These are phyloP conservation scores for Xylariomycetidae sp. DNA, from an alignment of 2,329 filamentous ascomycete genomes.

Conservation along the genomic window DNA sequence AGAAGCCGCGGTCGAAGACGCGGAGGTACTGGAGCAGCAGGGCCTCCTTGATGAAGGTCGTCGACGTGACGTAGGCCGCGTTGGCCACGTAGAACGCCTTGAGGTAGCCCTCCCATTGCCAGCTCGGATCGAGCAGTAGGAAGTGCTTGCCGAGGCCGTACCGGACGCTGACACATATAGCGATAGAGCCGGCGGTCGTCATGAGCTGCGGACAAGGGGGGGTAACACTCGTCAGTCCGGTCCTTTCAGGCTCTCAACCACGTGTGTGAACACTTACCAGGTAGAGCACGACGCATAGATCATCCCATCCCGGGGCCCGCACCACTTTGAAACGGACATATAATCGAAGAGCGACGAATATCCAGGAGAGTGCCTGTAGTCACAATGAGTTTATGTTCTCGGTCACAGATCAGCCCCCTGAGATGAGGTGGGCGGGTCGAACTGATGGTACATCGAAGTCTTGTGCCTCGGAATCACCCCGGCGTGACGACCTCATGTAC, in stretches of 20 bases:
- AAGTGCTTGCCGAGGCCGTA: conserved; percentile 22
- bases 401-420: neutral
- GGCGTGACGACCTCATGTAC: too few relatives aligned
- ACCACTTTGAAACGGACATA: conserved; percentile 21
- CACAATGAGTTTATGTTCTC: neutral
- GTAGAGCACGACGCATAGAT: conserved; percentile 20
- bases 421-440: too few relatives aligned
- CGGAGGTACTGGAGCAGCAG: conserved; percentile 23
- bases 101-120: conserved; percentile 12
- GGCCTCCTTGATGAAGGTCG: conserved; percentile 23
- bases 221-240: too few relatives aligned
- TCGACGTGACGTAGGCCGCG: conserved; percentile 18
- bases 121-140: conserved; percentile 10
- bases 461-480: too few relatives aligned
- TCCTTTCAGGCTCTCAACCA: too few relatives aligned
- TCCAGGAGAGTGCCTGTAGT: conserved; percentile 22
- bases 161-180: conserved; percentile 12
- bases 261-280: conserved; percentile 18
- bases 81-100: conserved; percentile 22
- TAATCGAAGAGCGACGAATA: conserved; percentile 24
- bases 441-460: too few relatives aligned
- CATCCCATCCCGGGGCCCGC: conserved; percentile 22
- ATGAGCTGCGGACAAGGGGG: conserved; percentile 13
- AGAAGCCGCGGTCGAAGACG: conserved; percentile 16
- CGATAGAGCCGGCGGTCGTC: conserved; percentile 17